phyloP scores from a whole-genome alignment of 1,139 yeast species.

The Yamadazyma mexicana region DNA sequence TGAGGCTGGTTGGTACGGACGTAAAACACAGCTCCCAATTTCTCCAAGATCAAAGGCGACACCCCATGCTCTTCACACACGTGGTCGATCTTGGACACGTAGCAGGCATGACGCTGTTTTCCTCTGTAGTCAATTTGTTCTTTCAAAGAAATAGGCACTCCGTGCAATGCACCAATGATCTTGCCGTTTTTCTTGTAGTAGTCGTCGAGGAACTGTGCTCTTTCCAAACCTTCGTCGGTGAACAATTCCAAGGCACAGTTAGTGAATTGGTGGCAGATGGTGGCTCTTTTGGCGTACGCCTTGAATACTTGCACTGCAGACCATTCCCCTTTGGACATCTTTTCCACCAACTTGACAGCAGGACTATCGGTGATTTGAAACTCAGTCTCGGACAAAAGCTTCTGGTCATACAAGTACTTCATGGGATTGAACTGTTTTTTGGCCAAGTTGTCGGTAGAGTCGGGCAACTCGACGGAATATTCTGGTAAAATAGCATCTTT shows the following conservation, averaged over 20 bases:
- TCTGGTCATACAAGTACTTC: conserved; percentile 41
- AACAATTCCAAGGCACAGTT: conserved; percentile 37
- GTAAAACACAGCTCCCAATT: conserved; percentile 67
- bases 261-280: conserved; percentile 36
- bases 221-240: conserved; percentile 34
- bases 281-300: conserved; percentile 54
- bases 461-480: conserved; percentile 41
- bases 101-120: conserved; percentile 61
- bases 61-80: conserved; percentile 51
- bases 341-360: conserved; percentile 33
- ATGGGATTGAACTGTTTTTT: conserved; percentile 46
- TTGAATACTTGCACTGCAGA: conserved; percentile 47
- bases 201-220: conserved; percentile 35
- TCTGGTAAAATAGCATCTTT: conserved; percentile 42
- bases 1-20: conserved; percentile 49
- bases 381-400: conserved; percentile 45
- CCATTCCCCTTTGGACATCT: conserved; percentile 34
- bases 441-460: conserved; percentile 39
- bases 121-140: conserved; percentile 60
- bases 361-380: conserved; percentile 49
- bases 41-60: conserved; percentile 51
- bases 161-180: conserved; percentile 70
- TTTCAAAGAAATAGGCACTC: conserved; percentile 45
- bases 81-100: conserved; percentile 54
- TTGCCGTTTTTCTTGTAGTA: conserved; percentile 54